phyloP scores from a whole-genome alignment of 129 eudicot genomes.

The Artemisia argyi region DNA sequence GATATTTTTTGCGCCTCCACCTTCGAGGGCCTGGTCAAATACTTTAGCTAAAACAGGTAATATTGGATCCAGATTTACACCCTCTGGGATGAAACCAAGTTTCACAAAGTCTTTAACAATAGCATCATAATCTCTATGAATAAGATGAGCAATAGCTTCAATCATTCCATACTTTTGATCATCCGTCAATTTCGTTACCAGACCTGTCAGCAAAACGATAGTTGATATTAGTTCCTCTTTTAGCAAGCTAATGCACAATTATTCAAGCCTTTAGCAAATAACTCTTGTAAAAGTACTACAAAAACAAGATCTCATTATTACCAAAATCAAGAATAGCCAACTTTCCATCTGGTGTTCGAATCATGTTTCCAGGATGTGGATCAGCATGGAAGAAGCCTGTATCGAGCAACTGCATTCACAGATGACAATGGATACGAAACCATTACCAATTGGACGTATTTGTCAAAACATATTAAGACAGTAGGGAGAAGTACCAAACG shows the following conservation, averaged over 20 bases:
- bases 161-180: constrained; percentile 99
- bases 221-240: too few relatives aligned
- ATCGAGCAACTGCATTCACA: constrained; percentile 78
- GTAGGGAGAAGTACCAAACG: background rate
- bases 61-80: constrained; percentile 91
- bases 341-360: constrained; percentile 99
- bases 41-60: constrained; percentile 98
- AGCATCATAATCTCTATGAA: constrained; percentile 94
- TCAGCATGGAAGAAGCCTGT: constrained; percentile 99
- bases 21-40: constrained; percentile 99
- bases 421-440: constrained; percentile 26
- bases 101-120: constrained; percentile 97
- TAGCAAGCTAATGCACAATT: background rate
- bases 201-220: constrained; percentile 46
- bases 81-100: constrained; percentile 92
- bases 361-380: constrained; percentile 99
- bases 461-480: too few relatives aligned
- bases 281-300: background rate
- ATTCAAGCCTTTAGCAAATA: constrained; percentile 16
- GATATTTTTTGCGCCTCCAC: constrained; percentile 97
- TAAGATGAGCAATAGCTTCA: constrained; percentile 98
- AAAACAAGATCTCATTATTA: constrained; percentile 28
- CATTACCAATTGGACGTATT: background rate
- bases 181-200: constrained; percentile 93
- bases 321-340: constrained; percentile 98